phyloP scores from a whole-genome alignment of 164 flowering plant species.

The Piper betle region DNA sequence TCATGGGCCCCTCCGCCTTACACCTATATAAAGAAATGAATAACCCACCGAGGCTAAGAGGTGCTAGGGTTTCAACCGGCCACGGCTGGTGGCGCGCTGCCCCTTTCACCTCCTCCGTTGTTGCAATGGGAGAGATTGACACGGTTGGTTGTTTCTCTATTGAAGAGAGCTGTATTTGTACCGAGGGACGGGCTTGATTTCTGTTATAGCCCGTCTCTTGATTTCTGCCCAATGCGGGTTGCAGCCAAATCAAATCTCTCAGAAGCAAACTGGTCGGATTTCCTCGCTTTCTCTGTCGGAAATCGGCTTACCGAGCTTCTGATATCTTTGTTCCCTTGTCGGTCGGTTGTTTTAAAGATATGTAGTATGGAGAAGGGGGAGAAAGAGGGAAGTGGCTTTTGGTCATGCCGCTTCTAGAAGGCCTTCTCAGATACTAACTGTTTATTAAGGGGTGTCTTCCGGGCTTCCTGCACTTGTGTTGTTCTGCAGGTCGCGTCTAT shows the following conservation, averaged over 20 bases:
- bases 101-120: too few species aligned
- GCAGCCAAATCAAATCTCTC: neutral
- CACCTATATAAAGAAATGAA: too few species aligned
- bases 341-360: neutral
- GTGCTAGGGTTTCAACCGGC: too few species aligned
- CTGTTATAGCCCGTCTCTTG: neutral
- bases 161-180: neutral
- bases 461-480: neutral
- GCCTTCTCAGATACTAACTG: neutral
- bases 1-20: too few species aligned
- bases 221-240: neutral
- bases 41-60: too few species aligned
- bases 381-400: neutral
- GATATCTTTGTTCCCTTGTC: neutral
- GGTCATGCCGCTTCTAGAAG: neutral
- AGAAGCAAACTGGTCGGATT: neutral
- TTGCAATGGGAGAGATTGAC: too few species aligned
- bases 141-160: too few species aligned
- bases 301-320: neutral
- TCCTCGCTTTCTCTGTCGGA: neutral
- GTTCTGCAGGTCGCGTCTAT: neutral
- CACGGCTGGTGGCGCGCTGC: too few species aligned
- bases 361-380: neutral
- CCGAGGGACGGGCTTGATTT: neutral
- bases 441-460: neutral